Evolutionary conservation across 2,329 filamentous ascomycete genomes (phyloP).

Genomic region (Pezicula rhizophila): DNA sequence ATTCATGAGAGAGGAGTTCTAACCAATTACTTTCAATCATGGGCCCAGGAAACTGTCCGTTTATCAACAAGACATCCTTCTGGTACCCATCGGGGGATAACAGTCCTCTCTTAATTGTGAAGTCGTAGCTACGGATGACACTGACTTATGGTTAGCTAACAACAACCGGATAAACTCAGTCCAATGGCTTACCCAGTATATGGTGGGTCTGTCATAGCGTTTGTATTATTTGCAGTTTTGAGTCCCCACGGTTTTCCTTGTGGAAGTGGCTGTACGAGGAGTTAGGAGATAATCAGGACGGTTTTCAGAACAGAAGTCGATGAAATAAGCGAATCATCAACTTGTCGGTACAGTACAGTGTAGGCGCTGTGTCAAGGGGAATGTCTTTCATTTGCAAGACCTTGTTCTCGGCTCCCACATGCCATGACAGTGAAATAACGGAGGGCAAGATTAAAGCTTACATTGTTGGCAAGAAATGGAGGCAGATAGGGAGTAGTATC

Average conservation of each 20-base stretch:
- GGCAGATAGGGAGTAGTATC: background rate
- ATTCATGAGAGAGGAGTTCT: background rate
- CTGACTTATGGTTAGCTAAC: background rate
- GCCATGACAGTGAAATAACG: too few relatives aligned
- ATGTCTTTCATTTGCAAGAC: too few relatives aligned
- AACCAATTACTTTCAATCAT: constrained; percentile 55
- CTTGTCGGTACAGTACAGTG: too few relatives aligned
- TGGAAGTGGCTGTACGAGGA: constrained; percentile 1
- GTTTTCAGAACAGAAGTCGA: background rate
- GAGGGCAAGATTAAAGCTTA: background rate
- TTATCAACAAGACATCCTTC: constrained; percentile 45
- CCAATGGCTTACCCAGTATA: background rate
- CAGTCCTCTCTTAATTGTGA: constrained; percentile 13
- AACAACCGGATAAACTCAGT: background rate
- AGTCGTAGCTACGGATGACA: constrained; percentile 22
- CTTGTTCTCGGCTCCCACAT: too few relatives aligned
- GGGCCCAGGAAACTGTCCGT: constrained; percentile 61
- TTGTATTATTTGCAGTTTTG: constrained; percentile 4
- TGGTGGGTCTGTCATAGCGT: background rate
- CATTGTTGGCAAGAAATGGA: background rate
- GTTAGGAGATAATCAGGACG: background rate
- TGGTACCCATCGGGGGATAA: constrained; percentile 30
- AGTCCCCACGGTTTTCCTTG: constrained; percentile 1
- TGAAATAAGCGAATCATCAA: too few relatives aligned
- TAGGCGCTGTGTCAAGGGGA: too few relatives aligned